These are phyloP conservation scores for Blastocystis hominis DNA, from an alignment of 352 stramenopile species.

Conservation along the genomic window DNA sequence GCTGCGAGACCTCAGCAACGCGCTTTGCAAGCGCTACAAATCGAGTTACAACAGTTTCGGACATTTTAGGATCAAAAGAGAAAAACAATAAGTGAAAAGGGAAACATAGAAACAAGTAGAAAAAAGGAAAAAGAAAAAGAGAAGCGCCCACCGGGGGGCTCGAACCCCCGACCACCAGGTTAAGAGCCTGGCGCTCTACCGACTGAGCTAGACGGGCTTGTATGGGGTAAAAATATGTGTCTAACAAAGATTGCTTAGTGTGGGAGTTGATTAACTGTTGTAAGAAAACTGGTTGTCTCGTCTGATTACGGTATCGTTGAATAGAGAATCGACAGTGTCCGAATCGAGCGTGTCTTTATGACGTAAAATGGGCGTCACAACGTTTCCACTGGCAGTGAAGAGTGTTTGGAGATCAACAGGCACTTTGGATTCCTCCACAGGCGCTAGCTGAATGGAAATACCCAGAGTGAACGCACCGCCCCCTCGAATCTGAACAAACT, in stretches of 20 bases:
- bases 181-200: not conserved
- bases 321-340: not conserved
- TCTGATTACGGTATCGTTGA: not conserved
- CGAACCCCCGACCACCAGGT: not conserved
- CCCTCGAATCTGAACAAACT: not conserved
- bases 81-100: not conserved
- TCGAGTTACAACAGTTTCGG: conserved; percentile 49
- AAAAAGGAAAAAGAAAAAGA: too few species aligned
- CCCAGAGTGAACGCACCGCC: not conserved
- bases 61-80: not conserved
- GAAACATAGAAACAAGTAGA: too few species aligned
- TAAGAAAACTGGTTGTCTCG: not conserved
- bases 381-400: not conserved
- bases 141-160: not conserved
- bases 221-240: not conserved
- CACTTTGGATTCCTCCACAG: not conserved
- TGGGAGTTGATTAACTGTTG: too few species aligned
- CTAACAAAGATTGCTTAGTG: too few species aligned
- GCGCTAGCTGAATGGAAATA: not conserved
- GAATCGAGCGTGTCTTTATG: not conserved
- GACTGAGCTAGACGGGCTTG: not conserved
- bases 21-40: conserved; percentile 46
- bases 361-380: not conserved
- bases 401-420: not conserved
- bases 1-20: conserved; percentile 29